Conservation (phyloP, 306 rosid genomes). For the Carpinus viminea region DNA sequence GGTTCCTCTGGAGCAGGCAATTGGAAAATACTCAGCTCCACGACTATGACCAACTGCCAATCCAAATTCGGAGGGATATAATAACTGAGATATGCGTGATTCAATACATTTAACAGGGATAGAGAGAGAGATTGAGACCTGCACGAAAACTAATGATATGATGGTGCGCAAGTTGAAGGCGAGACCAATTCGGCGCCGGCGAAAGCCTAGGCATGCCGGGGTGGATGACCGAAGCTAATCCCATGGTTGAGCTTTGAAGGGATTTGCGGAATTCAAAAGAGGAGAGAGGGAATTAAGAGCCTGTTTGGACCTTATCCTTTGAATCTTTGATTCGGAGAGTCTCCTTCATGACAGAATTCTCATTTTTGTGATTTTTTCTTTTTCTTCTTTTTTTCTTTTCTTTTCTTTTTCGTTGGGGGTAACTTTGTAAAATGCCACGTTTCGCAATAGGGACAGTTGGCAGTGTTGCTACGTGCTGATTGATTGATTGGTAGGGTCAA, state of each 20-base stretch:
- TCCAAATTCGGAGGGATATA: conserved; percentile 11
- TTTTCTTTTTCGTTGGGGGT: too few relatives aligned
- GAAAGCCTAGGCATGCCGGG: conserved; percentile 31
- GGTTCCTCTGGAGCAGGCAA: conserved; percentile 51
- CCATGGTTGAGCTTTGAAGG: conserved; percentile 38
- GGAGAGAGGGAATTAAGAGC: not conserved
- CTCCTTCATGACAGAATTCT: too few relatives aligned
- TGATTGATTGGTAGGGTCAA: too few relatives aligned
- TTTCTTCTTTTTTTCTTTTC: too few relatives aligned
- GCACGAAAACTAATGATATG: conserved; percentile 34
- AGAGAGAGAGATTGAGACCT: conserved; percentile 37
- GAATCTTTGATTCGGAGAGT: not conserved
- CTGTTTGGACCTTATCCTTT: not conserved
- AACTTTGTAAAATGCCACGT: too few relatives aligned
- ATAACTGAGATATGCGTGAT: conserved; percentile 5
- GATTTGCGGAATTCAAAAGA: not conserved
- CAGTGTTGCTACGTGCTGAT: too few relatives aligned
- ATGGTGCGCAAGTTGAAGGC: conserved; percentile 25
- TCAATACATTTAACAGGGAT: not conserved
- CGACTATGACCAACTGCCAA: conserved; percentile 44
- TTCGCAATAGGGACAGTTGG: too few relatives aligned
- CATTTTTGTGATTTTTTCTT: too few relatives aligned
- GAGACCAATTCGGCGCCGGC: conserved; percentile 34
- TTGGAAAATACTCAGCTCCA: conserved; percentile 35
- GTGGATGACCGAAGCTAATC: conserved; percentile 63